These are phyloP conservation scores for Aphanomyces invadans DNA, from an alignment of 352 stramenopile genomes.

Conservation along the genomic window DNA sequence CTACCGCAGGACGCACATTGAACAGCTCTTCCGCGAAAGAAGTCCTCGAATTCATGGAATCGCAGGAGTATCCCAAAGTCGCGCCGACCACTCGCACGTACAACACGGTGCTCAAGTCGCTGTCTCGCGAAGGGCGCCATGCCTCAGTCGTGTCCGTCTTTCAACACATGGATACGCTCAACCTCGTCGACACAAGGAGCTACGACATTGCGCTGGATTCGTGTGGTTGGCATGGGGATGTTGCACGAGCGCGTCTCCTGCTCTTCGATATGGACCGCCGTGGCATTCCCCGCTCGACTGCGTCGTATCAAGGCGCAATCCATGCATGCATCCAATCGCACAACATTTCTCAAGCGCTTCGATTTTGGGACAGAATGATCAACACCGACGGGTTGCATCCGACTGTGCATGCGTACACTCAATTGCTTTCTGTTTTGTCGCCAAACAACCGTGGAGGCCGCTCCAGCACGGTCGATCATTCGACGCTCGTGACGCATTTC, in stretches of 20 bases:
- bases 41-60: neutral
- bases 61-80: neutral
- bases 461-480: neutral
- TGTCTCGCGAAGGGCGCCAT: slow-evolving; percentile 7
- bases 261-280: neutral
- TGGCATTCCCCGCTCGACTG: neutral
- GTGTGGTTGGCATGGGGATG: slow-evolving; percentile 5
- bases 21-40: neutral
- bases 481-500: neutral
- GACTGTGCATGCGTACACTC: neutral
- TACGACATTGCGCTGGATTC: slow-evolving; percentile 4
- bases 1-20: neutral
- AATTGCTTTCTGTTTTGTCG: slow-evolving; percentile 6
- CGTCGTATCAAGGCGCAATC: slow-evolving; percentile 1
- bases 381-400: neutral
- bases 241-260: neutral
- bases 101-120: slow-evolving; percentile 2
- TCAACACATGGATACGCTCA: neutral
- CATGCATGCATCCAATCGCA: neutral
- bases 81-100: neutral
- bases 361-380: slow-evolving; percentile 10
- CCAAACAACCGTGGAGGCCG: too few relatives aligned
- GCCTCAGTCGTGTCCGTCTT: neutral
- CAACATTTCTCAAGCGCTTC: neutral
- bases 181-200: neutral